phyloP scores from a whole-genome alignment of 1,284 basidiomycete genomes.

The Laetiporus sulphureus region DNA sequence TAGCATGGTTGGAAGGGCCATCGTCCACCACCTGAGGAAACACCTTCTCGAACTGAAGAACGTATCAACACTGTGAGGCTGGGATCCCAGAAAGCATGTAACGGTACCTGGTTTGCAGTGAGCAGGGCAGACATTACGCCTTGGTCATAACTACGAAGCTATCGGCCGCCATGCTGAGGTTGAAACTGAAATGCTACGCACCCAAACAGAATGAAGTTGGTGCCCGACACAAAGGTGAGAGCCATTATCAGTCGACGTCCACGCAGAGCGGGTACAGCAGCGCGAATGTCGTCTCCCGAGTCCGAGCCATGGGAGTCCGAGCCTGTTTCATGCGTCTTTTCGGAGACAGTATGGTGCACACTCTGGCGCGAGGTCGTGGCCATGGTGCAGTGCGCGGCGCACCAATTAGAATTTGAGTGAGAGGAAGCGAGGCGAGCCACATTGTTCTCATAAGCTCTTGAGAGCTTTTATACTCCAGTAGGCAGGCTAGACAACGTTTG shows the following conservation, averaged over 20 bases:
- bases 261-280: slow-evolving; percentile 28
- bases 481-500: too few relatives aligned
- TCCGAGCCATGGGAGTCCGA: slow-evolving; percentile 12
- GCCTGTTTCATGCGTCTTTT: slow-evolving; percentile 5
- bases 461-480: too few relatives aligned
- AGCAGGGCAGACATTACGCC: slow-evolving; percentile 59
- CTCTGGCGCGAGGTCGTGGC: slow-evolving; percentile 1
- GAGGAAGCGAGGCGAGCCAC: too few relatives aligned
- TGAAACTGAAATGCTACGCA: slow-evolving; percentile 15
- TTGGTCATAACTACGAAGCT: slow-evolving; percentile 46
- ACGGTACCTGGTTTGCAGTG: slow-evolving; percentile 38
- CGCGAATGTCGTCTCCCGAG: slow-evolving; percentile 14
- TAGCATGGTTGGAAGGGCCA: slow-evolving; percentile 39
- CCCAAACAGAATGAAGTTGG: slow-evolving; percentile 57
- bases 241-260: slow-evolving; percentile 37
- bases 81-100: neutral
- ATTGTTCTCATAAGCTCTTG: too few relatives aligned
- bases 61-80: slow-evolving; percentile 1
- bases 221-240: slow-evolving; percentile 45
- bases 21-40: slow-evolving; percentile 40
- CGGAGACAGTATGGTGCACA: slow-evolving; percentile 3
- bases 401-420: too few relatives aligned
- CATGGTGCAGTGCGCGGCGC: too few relatives aligned
- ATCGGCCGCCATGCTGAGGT: neutral
- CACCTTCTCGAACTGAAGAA: slow-evolving; percentile 39